Base-by-base conservation (phyloP, 768 basidiomycete species). In the Leccinum aurantiacum region DNA sequence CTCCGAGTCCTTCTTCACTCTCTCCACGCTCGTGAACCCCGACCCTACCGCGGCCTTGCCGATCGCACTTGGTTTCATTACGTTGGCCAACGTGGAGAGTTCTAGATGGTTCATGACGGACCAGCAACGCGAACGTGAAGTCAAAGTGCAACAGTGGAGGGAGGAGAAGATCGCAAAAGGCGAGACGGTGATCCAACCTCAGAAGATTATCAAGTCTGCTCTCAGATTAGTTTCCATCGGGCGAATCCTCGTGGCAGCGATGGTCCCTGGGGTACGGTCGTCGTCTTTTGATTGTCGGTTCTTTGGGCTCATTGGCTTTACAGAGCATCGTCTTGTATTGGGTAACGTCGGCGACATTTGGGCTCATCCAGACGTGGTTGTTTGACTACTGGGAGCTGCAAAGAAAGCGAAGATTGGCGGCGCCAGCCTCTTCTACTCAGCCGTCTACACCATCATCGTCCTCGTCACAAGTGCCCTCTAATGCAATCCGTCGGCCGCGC, bases 41-140 rank as follows among this genome's bases (percentile, higher is more conserved):
- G 91, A 93, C 69, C 81, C 88, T 29, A 90, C 90, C 0, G 81
- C 82, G 67, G 75, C 82, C 13, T 71, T 93, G 1, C 91, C 91
- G 3, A 84, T 93, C 54, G 74, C 82, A 3, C 77, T 92, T 22
- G 91, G 91, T 7, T 71, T 92, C 50, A 70, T 91, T 44, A 90
- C 89, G 10, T 79, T 93, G 77, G 88, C 87, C 2, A 92, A 91
- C 63, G 87, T 91, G 11, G 91, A 93, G 68, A 85, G 88, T 8
- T 82, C 85, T 37, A 82, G 82, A 44, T 91, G 89, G 90, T 82
- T 91, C 60, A 77, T 86, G 75, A 83, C 80, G 33, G 79, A 85
- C 4, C 81, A 80, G 15, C 83, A 84, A 62, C 79, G 78, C 41
- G 79, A 82, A 66, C 81, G 80, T 46, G 75, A 80, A 57, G 78